Base-by-base conservation (phyloP, 2,329 filamentous ascomycete species). In the Aspergillus uvarum region DNA sequence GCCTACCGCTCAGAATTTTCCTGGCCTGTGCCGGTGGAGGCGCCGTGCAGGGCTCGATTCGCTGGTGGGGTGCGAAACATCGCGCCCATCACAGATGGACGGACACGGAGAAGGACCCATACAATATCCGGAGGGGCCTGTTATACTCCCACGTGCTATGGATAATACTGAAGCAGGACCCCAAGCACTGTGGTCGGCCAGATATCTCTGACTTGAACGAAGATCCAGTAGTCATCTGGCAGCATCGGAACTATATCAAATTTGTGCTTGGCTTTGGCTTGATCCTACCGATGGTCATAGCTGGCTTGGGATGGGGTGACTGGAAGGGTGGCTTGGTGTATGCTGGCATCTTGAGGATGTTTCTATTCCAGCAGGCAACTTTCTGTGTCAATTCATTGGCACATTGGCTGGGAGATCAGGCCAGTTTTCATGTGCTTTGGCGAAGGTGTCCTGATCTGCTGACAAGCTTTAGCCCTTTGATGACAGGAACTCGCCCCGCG, bases 321-420 rank as follows among this genome's bases (percentile, higher is more conserved):
- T 94, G 85, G 85, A 73, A 83, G 55, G 91, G 91, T 68, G 91
- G 91, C 51, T 90, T 92, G 75, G 83, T 95, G 75, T 95, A 95
- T 72, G 91, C 82, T 61, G 91, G 90, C 70, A 91, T 95, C 68
- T 85, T 95, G 65, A 87, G 91, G 67, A 88, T 93, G 78, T 93
- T 91, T 83, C 89, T 93, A 77, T 89, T 95, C 64, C 91, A 95
- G 81, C 91, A 96, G 79, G 90, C 91, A 61, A 94, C 91, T 65
- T 96, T 96, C 84, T 95, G 91, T 72, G 90, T 96, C 82, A 96
- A 95, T 84, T 92, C 89, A 21, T 81, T 95, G 62, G 91, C 91
- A 65, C 91, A 96, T 80, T 96, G 89, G 89, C 87, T 95, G 71
- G 91, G 91, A 61, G 91, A 95, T 69, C 91, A 44, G 38, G 38